Evolutionary conservation across 2,329 filamentous ascomycete genomes (phyloP).

Genomic region (Aspergillus awamori): DNA sequence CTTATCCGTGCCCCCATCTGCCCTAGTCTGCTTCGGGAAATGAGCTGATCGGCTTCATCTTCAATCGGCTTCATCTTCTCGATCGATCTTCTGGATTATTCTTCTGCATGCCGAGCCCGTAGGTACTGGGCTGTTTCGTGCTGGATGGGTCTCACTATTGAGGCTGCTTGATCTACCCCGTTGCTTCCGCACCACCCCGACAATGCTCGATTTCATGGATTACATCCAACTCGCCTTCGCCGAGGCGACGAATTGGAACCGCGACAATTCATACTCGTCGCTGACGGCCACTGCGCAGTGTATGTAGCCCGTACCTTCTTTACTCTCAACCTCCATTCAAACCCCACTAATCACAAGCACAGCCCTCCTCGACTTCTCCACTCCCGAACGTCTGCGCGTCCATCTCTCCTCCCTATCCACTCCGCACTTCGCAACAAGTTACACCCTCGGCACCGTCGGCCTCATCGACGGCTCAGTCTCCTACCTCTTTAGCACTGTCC

Average conservation of each 20-base stretch:
- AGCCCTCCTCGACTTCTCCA: constrained; percentile 87
- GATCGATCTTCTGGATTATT: background rate
- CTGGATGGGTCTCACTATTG: background rate
- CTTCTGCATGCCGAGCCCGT: background rate
- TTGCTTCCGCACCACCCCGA: constrained; percentile 20
- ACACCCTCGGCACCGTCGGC: constrained; percentile 85
- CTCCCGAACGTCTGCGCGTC: constrained; percentile 79
- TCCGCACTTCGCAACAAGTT: constrained; percentile 90
- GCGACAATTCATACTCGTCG: constrained; percentile 87
- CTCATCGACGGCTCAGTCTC: constrained; percentile 96
- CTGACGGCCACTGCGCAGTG: constrained; percentile 82
- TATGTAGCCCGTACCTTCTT: constrained; percentile 40
- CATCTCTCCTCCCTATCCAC: constrained; percentile 90
- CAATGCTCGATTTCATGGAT: constrained; percentile 96
- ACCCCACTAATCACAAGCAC: constrained; percentile 9
- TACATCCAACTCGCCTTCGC: constrained; percentile 92
- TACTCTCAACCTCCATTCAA: background rate
- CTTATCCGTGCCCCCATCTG: constrained; percentile 37
- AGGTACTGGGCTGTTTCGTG: background rate
- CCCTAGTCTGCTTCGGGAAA: constrained; percentile 37
- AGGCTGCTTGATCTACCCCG: background rate
- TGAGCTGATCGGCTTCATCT: constrained; percentile 29
- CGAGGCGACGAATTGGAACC: constrained; percentile 82
- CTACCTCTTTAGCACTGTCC: constrained; percentile 89
- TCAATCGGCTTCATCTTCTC: constrained; percentile 7